Evolutionary conservation across 805 yeast genomes (phyloP).

Genomic region (Wickerhamomyces tratensis): DNA sequence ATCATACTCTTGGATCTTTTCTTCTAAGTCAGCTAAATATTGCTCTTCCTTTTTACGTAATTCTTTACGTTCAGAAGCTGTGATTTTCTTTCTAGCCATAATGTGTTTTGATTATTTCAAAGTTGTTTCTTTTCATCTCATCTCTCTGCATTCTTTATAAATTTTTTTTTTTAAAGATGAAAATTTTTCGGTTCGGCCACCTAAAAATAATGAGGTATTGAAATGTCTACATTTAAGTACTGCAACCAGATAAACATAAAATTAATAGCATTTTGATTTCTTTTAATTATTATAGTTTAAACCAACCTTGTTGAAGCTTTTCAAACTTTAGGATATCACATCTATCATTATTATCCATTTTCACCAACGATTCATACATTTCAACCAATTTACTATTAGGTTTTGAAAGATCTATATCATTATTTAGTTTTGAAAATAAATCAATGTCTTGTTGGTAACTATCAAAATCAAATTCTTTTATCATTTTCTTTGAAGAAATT

Average conservation of each 20-base stretch:
- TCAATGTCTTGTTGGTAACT: not conserved
- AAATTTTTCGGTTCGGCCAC: not conserved
- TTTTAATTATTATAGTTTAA: too few relatives aligned
- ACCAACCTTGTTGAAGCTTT: not conserved
- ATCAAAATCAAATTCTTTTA: not conserved
- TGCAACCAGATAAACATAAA: too few relatives aligned
- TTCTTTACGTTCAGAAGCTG: slow-evolving; percentile 27
- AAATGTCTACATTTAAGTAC: too few relatives aligned
- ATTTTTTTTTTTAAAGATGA: too few relatives aligned
- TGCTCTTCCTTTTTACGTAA: slow-evolving; percentile 26
- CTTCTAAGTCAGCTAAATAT: slow-evolving; percentile 32
- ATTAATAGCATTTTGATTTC: too few relatives aligned
- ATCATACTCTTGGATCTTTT: slow-evolving; percentile 45
- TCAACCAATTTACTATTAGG: too few relatives aligned
- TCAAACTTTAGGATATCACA: too few relatives aligned
- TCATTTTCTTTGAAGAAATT: too few relatives aligned
- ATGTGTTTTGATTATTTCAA: not conserved
- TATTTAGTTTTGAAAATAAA: too few relatives aligned
- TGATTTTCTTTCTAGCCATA: slow-evolving; percentile 29
- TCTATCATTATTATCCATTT: not conserved
- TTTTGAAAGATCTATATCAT: too few relatives aligned
- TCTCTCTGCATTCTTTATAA: not conserved
- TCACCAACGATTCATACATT: too few relatives aligned
- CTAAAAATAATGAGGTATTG: too few relatives aligned
- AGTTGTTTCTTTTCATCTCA: not conserved